Conservation (phyloP, 192 early-diverging fungal species). For the Entophlyctis luteolus region DNA sequence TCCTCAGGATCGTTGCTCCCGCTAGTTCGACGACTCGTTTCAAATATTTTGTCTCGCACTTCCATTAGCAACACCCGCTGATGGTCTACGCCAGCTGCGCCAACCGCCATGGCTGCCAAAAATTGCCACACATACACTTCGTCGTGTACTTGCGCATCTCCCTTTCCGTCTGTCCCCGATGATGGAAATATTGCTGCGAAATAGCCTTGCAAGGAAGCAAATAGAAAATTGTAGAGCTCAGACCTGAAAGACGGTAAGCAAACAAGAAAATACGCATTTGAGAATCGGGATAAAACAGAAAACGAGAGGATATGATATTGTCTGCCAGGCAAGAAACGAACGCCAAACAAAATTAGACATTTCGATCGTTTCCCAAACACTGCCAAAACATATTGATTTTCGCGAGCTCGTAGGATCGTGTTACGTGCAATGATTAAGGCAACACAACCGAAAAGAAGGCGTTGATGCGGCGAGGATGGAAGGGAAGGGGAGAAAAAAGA, state of each 20-base stretch:
- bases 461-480: no score
- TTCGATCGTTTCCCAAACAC: constrained; percentile 7
- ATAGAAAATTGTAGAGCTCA: constrained; percentile 82
- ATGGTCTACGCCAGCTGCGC: constrained; percentile 86
- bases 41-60: constrained; percentile 79
- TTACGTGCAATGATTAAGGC: constrained; percentile 7
- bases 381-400: constrained; percentile 30
- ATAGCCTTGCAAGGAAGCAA: constrained; percentile 68
- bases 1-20: constrained; percentile 35
- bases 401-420: constrained; percentile 7
- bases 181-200: constrained; percentile 75
- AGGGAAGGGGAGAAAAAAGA: neutral
- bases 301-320: neutral
- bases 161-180: constrained; percentile 1
- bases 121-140: constrained; percentile 98
- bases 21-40: constrained; percentile 58
- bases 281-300: neutral
- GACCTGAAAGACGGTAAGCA: constrained; percentile 39
- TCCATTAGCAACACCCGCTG: constrained; percentile 88
- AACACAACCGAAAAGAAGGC: constrained; percentile 19
- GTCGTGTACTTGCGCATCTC: constrained; percentile 43
- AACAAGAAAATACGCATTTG: neutral
- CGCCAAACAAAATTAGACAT: neutral
- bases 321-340: neutral
- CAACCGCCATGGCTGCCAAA: constrained; percentile 89